Evolutionary conservation across 2,329 filamentous ascomycete genomes (phyloP), one percentile per base, ranked within the genome.

Genomic region (Talaromyces pinophilus): DNA sequence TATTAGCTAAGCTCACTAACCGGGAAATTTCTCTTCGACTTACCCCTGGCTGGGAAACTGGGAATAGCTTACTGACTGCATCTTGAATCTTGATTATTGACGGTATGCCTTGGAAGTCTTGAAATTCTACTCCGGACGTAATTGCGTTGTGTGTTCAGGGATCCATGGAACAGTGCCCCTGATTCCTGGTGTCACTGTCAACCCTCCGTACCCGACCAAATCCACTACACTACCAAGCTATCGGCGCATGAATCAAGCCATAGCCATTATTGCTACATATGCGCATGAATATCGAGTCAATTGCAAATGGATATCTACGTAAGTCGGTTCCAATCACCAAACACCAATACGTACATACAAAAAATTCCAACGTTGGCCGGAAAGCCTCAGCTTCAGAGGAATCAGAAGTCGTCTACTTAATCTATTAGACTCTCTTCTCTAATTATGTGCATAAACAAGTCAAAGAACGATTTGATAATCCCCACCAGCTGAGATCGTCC

Each of bases 401-500:
- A 25, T 19, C 10, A 57, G 52, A 19, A 17, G 10, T 38, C 30
- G 30, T 28, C 25, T 22, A 19, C 10, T 55, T 55, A 33, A 55
- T 55, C 52, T 35, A 35, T 22, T 19, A 19, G 25, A 19, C 30
- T 55, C 30, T 55, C 22, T 52, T 8, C 19, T n/a, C 15, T 30
- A 7, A 30, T 28, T 59, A 60, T 60, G 57, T 46, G 57, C 52
- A 55, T 55, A 35, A n/a, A 55, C 17, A 55, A 19, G 30, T 55
- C 35, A 55, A 55, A 19, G 52, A 55, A 55, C 52, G 52, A 57
- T 38, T 22, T 46, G 57, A 60, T 46, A 11, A 30, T 33, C 57
- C 57, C 57, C 57, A 60, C 57, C 40, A 30, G 33, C 57, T 60
- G 15, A 40, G 38, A 60, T 60, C 57, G 38, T 38, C 38, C 33